Conservation (phyloP, 176 grass and related monocot genomes). For the Hyparrhenia diplandra region DNA sequence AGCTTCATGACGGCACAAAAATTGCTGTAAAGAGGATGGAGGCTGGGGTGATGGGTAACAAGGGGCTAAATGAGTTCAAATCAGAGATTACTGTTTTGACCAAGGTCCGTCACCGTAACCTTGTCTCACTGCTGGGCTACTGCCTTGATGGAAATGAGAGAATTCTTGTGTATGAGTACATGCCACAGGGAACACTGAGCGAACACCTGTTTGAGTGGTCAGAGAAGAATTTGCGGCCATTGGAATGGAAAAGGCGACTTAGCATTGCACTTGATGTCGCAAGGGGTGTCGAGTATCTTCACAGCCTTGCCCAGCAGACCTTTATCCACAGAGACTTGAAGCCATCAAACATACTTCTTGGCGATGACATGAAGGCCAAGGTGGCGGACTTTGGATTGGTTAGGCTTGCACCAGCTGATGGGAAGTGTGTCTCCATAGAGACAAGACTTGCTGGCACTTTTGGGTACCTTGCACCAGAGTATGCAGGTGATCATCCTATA, state of each 20-base stretch:
- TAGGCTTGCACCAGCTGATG: constrained; percentile 80
- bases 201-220: constrained; percentile 81
- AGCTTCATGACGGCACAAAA: constrained; percentile 93
- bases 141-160: constrained; percentile 90
- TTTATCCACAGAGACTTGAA: constrained; percentile 98
- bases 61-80: constrained; percentile 87
- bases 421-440: constrained; percentile 78
- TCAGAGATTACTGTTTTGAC: constrained; percentile 90
- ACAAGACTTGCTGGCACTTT: constrained; percentile 89
- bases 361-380: constrained; percentile 98
- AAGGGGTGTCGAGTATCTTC: constrained; percentile 92
- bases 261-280: constrained; percentile 91
- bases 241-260: constrained; percentile 93
- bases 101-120: constrained; percentile 85
- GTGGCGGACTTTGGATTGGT: constrained; percentile 96
- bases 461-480: constrained; percentile 92
- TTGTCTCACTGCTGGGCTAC: constrained; percentile 89
- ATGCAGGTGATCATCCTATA: constrained; percentile 70
- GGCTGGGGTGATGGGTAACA: constrained; percentile 91
- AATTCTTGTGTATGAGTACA: constrained; percentile 94
- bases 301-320: constrained; percentile 86
- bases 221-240: constrained; percentile 49
- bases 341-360: constrained; percentile 89
- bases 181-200: constrained; percentile 85
- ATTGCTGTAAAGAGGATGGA: constrained; percentile 98